Evolutionary conservation across 2,329 filamentous ascomycete genomes (phyloP), one percentile per base, ranked within the genome.

Genomic region (Davidsoniella neocaledoniae): DNA sequence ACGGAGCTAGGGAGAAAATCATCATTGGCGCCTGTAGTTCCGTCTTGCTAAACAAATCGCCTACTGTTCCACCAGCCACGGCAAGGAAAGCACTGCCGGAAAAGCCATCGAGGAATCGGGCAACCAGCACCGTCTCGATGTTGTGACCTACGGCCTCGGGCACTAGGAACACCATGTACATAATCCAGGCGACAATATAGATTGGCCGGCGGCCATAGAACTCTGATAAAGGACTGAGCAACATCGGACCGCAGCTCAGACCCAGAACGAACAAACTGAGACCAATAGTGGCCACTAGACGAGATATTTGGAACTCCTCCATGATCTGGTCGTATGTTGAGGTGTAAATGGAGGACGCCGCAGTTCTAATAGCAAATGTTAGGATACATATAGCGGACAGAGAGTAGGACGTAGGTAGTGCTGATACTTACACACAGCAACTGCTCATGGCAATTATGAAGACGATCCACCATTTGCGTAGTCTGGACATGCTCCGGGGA

Each of bases 311-410:
- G 57, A 94, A 93, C 53, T 93, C 83, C 23, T 69, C 66, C 54
- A 81, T 77, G 64, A 94, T 77, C 63, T 91, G 83, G 16, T 59
- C 61, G 62, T 94, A 95, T 0, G 84, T 91, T 10, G 77, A 77
- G 0, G 86, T 90, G 64, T 95, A 94, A 57, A 94, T 78, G n/a
- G 86, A 91, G 44, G 83, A 88, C 1, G 84, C 77, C 60, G 81
- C 86, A 7, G 87, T 94, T 49, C 83, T 87, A 57, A n/a, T 47
- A 12, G 17, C 9, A 5, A 10, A 5, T 23, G 51, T 57, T 51
- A 40, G 25, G 23, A 36, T 46, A 16, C 16, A 5, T 21, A 4
- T 36, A 19, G 21, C n/a, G 19, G 10, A 4, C 16, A 14, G 5
- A 36, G 5, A 10, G 16, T 33, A 21, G 10, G 6, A 10, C n/a